Base-by-base conservation (phyloP, 2,329 filamentous ascomycete species). In the Didymella pomorum region DNA sequence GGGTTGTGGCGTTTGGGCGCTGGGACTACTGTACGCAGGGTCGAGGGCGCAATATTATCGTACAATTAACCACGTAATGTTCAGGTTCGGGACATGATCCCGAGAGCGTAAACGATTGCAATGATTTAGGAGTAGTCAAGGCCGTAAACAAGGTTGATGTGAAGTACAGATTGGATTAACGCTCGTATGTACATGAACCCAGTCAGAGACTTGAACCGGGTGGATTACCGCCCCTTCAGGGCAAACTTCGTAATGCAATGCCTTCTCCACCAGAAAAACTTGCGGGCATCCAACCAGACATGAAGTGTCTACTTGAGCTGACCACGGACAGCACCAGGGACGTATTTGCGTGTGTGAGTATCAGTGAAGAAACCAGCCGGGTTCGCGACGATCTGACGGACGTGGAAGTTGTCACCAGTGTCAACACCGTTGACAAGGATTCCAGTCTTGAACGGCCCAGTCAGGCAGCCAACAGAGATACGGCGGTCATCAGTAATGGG, bases 341-440 rank as follows among this genome's bases (percentile, higher is more conserved):
- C 71, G 31, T 79, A 83, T 25, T 78, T 68, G 61, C 71, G 78
- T 6, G 83, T 83, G 73, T 86, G 84, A 1, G 80, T 76, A 65
- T 86, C 84, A 35, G 82, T 78, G 67, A 84, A 85, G 78, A 85
- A 86, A 12, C 65, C 76, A 6, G 63, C 60, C 0, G 84, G 83
- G 66, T 84, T 79, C 31, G 73, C 72, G 71, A 85, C 82, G 48
- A 86, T 85, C 74, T 82, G 72, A 37, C 67, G 66, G 39, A 86
- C 79, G 20, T 76, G 77, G 72, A 86, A 86, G 3, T 79, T 81
- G 18, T 65, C 73, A 16, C 79, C 82, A 16, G 79, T 80, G 61
- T 84, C 82, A 6, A 50, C 54, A 2, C 53, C 51, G 48, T 79
- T 76, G 25, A 62, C 66, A 8, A 81, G 46, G 76, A 59, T 58